phyloP scores from a whole-genome alignment of 306 rosid genomes.

The Vigna hirtella region DNA sequence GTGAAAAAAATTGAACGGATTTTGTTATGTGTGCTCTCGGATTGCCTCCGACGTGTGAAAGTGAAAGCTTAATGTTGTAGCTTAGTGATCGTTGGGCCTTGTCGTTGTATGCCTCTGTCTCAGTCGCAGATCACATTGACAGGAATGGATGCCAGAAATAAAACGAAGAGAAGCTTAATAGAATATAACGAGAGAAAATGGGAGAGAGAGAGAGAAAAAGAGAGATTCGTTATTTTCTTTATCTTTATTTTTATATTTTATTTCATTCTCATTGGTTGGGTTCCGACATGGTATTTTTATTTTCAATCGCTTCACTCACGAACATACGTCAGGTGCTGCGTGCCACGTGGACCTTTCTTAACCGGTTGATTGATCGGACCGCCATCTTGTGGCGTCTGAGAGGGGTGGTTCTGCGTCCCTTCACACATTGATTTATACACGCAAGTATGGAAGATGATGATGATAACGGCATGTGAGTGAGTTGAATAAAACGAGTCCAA shows the following conservation, averaged over 20 bases:
- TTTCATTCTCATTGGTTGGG: neutral
- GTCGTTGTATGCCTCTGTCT: conserved; percentile 9
- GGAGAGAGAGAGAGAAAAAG: no score
- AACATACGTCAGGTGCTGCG: neutral
- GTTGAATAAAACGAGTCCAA: no score
- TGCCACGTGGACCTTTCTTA: conserved; percentile 34
- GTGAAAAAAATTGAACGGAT: neutral
- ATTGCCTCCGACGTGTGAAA: neutral
- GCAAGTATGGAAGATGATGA: neutral
- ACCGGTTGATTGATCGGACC: conserved; percentile 17
- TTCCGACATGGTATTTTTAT: neutral
- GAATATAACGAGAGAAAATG: neutral
- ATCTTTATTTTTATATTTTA: neutral
- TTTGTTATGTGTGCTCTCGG: neutral
- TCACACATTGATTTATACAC: neutral
- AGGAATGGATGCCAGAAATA: neutral
- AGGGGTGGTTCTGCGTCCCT: neutral
- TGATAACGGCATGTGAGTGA: no score
- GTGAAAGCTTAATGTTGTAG: neutral
- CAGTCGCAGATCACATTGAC: conserved; percentile 20
- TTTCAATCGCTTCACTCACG: neutral
- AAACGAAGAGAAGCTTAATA: neutral
- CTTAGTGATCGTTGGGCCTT: neutral
- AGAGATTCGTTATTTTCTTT: neutral
- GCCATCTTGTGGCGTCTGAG: neutral